Evolutionary conservation across 2,329 filamentous ascomycete species (phyloP).

Genomic region (Trichoderma hamatum): DNA sequence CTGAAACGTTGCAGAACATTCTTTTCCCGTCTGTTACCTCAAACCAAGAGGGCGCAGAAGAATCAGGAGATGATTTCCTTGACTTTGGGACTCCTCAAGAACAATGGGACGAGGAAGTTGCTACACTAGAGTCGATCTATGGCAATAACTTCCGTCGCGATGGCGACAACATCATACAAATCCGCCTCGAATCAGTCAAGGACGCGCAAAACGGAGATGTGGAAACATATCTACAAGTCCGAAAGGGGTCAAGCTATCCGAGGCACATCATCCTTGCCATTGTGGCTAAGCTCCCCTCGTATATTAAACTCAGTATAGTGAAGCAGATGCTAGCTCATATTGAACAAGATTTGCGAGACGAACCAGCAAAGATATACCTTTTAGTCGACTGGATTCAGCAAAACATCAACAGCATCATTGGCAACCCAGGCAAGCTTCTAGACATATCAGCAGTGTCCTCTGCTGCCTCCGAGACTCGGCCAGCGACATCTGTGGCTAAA

Average conservation of each 20-base stretch:
- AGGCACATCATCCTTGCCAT: conserved; percentile 70
- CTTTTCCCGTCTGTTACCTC: conserved; percentile 35
- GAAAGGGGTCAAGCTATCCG: conserved; percentile 76
- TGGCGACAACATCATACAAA: conserved; percentile 67
- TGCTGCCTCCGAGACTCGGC: conserved; percentile 60
- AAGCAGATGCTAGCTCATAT: conserved; percentile 75
- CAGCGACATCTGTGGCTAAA: conserved; percentile 34
- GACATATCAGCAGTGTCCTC: conserved; percentile 82
- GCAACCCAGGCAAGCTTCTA: conserved; percentile 78
- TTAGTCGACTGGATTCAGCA: conserved; percentile 90
- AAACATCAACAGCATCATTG: conserved; percentile 78
- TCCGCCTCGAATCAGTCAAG: conserved; percentile 63
- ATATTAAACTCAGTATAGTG: conserved; percentile 88
- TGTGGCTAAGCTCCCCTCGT: conserved; percentile 75
- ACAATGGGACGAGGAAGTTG: conserved; percentile 83
- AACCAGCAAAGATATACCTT: conserved; percentile 87
- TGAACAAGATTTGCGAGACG: conserved; percentile 70
- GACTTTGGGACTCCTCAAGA: conserved; percentile 59
- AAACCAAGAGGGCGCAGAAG: conserved; percentile 16
- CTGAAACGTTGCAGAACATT: conserved; percentile 72
- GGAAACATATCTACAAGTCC: conserved; percentile 65
- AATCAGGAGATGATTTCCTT: conserved; percentile 47
- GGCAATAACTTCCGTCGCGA: conserved; percentile 69
- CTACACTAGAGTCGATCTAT: conserved; percentile 82
- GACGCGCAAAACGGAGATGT: conserved; percentile 55